phyloP scores from a whole-genome alignment of 75 land plant genomes.

The Cryptomeria japonica region DNA sequence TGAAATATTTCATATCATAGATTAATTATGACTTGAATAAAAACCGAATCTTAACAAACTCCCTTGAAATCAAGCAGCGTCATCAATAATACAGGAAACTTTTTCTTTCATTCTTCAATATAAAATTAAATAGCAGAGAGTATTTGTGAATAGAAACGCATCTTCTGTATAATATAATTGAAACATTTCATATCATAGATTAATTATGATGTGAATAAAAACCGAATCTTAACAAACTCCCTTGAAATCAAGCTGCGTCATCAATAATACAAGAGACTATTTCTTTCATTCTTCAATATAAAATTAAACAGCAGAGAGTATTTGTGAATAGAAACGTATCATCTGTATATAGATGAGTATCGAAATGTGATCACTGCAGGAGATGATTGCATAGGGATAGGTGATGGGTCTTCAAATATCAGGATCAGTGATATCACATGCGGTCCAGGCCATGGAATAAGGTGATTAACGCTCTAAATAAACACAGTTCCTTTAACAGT shows the following conservation, averaged over 20 bases:
- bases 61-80: no score
- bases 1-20: no score
- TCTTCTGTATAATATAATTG: no score
- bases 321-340: not conserved
- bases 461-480: conserved; percentile 14
- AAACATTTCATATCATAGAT: no score
- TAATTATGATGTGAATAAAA: no score
- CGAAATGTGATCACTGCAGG: conserved; percentile 23
- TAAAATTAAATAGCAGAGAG: not conserved
- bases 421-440: conserved; percentile 21
- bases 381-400: conserved; percentile 54
- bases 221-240: no score
- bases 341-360: not conserved
- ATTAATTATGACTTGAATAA: no score
- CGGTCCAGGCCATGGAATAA: conserved; percentile 71
- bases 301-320: not conserved
- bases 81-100: no score
- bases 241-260: no score
- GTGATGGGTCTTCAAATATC: conserved; percentile 19
- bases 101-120: not conserved
- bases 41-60: no score
- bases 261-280: not conserved
- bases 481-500: no score
- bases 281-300: not conserved
- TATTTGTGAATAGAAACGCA: not conserved